Conservation (phyloP, 805 yeast genomes). For the Ogataea degrootiae region DNA sequence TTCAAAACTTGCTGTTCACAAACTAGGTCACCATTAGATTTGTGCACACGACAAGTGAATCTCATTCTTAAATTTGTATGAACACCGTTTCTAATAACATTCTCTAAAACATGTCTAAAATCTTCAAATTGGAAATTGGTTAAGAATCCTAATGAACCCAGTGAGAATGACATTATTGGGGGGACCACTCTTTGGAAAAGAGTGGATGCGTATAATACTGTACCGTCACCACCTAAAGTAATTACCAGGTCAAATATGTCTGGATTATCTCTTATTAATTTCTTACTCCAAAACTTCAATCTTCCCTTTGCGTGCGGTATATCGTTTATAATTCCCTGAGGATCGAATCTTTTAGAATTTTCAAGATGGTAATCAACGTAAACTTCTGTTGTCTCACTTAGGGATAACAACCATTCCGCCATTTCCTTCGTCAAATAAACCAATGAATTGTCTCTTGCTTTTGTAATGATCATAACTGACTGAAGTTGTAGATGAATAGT, state of each 20-base stretch:
- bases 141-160: conserved; percentile 90
- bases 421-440: conserved; percentile 73
- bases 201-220: conserved; percentile 84
- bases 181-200: conserved; percentile 84
- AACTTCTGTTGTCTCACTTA: conserved; percentile 33
- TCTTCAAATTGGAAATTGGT: conserved; percentile 81
- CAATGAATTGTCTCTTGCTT: conserved; percentile 78
- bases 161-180: conserved; percentile 81
- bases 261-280: conserved; percentile 42
- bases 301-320: conserved; percentile 40
- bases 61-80: conserved; percentile 81
- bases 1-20: conserved; percentile 77
- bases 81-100: conserved; percentile 66
- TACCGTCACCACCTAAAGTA: conserved; percentile 96
- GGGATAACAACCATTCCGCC: conserved; percentile 65
- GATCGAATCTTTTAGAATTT: conserved; percentile 59
- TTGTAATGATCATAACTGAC: conserved; percentile 79
- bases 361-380: conserved; percentile 72
- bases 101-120: conserved; percentile 53
- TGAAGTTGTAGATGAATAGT: conserved; percentile 66
- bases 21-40: conserved; percentile 47
- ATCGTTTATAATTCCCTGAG: conserved; percentile 44
- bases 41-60: conserved; percentile 71
- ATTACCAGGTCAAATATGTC: conserved; percentile 68
- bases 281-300: conserved; percentile 67